Evolutionary conservation across 2,329 filamentous ascomycete genomes (phyloP), one percentile per base, ranked within the genome.

Genomic region (Diaporthe sp.): DNA sequence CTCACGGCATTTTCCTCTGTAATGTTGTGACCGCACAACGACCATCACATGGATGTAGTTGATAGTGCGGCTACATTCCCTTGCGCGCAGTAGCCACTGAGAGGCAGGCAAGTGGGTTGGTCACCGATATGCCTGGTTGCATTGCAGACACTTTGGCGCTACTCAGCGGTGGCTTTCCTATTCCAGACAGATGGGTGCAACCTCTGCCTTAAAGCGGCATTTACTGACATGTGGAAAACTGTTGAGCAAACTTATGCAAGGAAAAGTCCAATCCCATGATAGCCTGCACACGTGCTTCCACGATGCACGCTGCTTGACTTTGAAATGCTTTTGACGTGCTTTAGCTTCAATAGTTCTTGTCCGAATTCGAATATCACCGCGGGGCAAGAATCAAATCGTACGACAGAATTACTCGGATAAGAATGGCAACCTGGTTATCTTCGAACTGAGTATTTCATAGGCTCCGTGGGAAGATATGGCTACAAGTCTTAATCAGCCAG

Each of bases 101-200:
- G 22, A 51, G 10, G 30, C 32, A 17, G 63, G 44, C 44, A 12
- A 66, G 22, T 37, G 30, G 63, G 22, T 27, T 19, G 22, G 13
- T 66, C 32, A 53, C 15, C 63, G 44, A 68, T 39, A 66, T 30
- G 32, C 12, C n/a, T 8, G 47, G 63, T 68, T 53, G n/a, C 63
- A 68, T 68, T 68, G 63, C 63, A 68, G 63, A 27, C 8, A 39
- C n/a, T 5, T 12, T 19, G 42, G 32, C 30, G 44, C 44, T 66
- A 50, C 30, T 42, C 9, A 51, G 25, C 7, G n/a, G 39, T 51
- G 32, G 37, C 13, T 50, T 68, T 37, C 63, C 63, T 39, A 37
- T 53, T 35, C n/a, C 19, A 39, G 61, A 27, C n/a, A 19, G 47
- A 32, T 12, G 47, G 5, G 8, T 53, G n/a, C 47, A 53, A 22